Evolutionary conservation across 1,284 basidiomycete genomes (phyloP).

Genomic region (Sanghuangporus sanghuang): DNA sequence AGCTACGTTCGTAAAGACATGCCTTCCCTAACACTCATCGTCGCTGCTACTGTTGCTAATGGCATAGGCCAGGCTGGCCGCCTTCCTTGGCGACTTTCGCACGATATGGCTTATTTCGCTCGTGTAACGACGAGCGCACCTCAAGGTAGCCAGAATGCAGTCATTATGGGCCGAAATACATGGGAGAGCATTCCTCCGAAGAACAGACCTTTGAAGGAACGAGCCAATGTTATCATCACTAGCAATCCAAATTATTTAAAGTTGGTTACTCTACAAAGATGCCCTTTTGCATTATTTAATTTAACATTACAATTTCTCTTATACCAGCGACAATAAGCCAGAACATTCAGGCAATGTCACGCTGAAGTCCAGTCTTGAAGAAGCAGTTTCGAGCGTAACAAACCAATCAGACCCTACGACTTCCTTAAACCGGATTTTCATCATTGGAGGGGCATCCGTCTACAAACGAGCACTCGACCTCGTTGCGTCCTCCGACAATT

Average conservation of each 20-base stretch:
- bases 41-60: slow-evolving; percentile 83
- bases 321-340: not conserved
- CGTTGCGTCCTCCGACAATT: slow-evolving; percentile 24
- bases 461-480: slow-evolving; percentile 67
- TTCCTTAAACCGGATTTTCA: slow-evolving; percentile 54
- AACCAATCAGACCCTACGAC: slow-evolving; percentile 16
- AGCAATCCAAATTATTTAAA: slow-evolving; percentile 56
- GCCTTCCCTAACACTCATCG: slow-evolving; percentile 73
- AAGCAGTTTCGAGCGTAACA: slow-evolving; percentile 16
- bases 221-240: slow-evolving; percentile 83
- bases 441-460: slow-evolving; percentile 88
- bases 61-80: slow-evolving; percentile 80
- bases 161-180: slow-evolving; percentile 96
- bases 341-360: slow-evolving; percentile 5
- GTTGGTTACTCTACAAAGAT: slow-evolving; percentile 39
- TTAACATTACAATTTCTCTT: not conserved
- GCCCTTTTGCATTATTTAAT: not conserved
- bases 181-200: slow-evolving; percentile 96
- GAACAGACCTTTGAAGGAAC: slow-evolving; percentile 76
- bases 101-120: slow-evolving; percentile 94
- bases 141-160: slow-evolving; percentile 60
- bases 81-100: slow-evolving; percentile 87
- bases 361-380: slow-evolving; percentile 17
- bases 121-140: slow-evolving; percentile 65
- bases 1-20: not conserved